Evolutionary conservation across 345 rosid genomes (phyloP).

Genomic region (Lepidium didymum): DNA sequence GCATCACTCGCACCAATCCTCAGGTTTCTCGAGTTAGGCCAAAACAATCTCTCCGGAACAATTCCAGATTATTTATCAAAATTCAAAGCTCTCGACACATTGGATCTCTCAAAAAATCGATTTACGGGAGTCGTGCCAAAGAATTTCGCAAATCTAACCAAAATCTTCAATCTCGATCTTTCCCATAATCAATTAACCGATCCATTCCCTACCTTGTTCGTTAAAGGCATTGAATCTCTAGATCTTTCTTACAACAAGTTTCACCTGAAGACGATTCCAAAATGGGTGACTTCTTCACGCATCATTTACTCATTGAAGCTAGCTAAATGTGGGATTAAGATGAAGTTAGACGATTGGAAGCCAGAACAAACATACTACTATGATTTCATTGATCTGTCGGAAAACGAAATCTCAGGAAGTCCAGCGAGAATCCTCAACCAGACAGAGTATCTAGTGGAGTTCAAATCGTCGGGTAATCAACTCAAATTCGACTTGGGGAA

Average conservation of each 20-base stretch:
- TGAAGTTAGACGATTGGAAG: slow-evolving; percentile 47
- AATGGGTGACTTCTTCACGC: slow-evolving; percentile 68
- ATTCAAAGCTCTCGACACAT: slow-evolving; percentile 52
- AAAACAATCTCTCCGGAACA: slow-evolving; percentile 45
- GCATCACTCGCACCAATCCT: slow-evolving; percentile 41
- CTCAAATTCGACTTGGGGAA: slow-evolving; percentile 46
- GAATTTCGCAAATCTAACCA: slow-evolving; percentile 59
- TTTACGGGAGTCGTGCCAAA: slow-evolving; percentile 47
- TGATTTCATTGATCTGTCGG: slow-evolving; percentile 63
- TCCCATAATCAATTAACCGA: slow-evolving; percentile 49
- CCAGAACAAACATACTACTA: slow-evolving; percentile 63
- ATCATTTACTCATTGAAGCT: slow-evolving; percentile 68
- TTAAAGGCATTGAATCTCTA: slow-evolving; percentile 71
- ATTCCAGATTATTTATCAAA: slow-evolving; percentile 57
- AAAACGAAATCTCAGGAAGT: slow-evolving; percentile 58
- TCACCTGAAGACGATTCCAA: slow-evolving; percentile 53
- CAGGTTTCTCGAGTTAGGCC: slow-evolving; percentile 46
- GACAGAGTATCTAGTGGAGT: slow-evolving; percentile 49
- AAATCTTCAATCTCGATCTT: slow-evolving; percentile 71
- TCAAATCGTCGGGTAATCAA: slow-evolving; percentile 46
- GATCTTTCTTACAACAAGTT: slow-evolving; percentile 59
- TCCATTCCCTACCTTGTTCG: slow-evolving; percentile 65
- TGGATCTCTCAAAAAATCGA: slow-evolving; percentile 54
- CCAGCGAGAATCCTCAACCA: slow-evolving; percentile 45
- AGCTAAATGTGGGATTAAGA: slow-evolving; percentile 62